phyloP scores from a whole-genome alignment of 2,329 filamentous ascomycete species.

The Cercospora sp. region DNA sequence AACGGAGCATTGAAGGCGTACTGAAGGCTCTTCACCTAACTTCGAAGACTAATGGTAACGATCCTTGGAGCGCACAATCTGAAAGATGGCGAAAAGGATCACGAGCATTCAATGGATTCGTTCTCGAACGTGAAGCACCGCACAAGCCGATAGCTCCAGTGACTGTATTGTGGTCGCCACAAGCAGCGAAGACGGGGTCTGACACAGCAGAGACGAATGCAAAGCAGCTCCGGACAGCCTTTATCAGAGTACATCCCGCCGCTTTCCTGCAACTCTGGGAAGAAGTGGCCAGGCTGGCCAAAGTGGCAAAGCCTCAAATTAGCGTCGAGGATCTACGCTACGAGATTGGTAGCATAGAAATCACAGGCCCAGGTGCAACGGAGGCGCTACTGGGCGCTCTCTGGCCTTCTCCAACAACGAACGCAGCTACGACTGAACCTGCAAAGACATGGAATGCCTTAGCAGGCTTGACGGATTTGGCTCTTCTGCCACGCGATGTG shows the following conservation, averaged over 20 bases:
- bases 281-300: slow-evolving; percentile 58
- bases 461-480: slow-evolving; percentile 63
- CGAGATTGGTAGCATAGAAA: slow-evolving; percentile 70
- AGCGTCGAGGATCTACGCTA: slow-evolving; percentile 69
- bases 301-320: slow-evolving; percentile 61
- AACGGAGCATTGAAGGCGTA: slow-evolving; percentile 63
- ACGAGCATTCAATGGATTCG: slow-evolving; percentile 59
- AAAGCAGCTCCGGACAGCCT: slow-evolving; percentile 54
- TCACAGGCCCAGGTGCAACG: slow-evolving; percentile 72
- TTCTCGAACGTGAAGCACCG: slow-evolving; percentile 56
- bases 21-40: slow-evolving; percentile 65
- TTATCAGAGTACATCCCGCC: slow-evolving; percentile 79
- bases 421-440: slow-evolving; percentile 43
- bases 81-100: slow-evolving; percentile 69
- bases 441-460: slow-evolving; percentile 54
- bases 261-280: slow-evolving; percentile 71
- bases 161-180: slow-evolving; percentile 69
- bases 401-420: slow-evolving; percentile 45
- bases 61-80: slow-evolving; percentile 62
- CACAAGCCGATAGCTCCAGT: slow-evolving; percentile 67
- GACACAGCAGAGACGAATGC: slow-evolving; percentile 33
- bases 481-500: slow-evolving; percentile 67
- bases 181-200: slow-evolving; percentile 38
- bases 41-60: slow-evolving; percentile 15
- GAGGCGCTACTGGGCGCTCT: slow-evolving; percentile 73